A percentile compares a stretch with the other conserved stretches of the same genome.
phyloP scores from a whole-genome alignment of 1,139 yeast genomes.

The Scheffersomyces segobiensis region DNA sequence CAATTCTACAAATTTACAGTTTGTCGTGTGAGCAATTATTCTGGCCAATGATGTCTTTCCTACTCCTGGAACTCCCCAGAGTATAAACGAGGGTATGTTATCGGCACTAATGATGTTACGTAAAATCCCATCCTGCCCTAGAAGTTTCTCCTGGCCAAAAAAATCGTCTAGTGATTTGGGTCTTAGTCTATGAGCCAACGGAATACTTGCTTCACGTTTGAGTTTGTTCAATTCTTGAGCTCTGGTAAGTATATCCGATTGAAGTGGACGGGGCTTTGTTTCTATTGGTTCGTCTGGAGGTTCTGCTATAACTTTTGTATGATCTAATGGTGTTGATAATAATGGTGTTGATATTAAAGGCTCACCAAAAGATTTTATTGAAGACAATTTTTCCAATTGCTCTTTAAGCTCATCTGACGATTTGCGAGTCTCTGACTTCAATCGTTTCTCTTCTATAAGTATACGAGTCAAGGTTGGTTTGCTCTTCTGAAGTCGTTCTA shows the following conservation, averaged over 20 bases:
- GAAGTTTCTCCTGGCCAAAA: slow-evolving; percentile 81
- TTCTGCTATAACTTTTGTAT: background rate
- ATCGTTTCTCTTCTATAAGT: slow-evolving; percentile 32
- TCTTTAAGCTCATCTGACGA: background rate
- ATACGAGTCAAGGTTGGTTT: slow-evolving; percentile 32
- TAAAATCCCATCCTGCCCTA: slow-evolving; percentile 73
- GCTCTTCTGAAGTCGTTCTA: slow-evolving; percentile 18
- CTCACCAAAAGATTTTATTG: background rate
- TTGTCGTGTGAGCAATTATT: slow-evolving; percentile 56
- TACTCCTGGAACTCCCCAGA: slow-evolving; percentile 97
- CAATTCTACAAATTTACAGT: slow-evolving; percentile 68
- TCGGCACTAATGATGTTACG: slow-evolving; percentile 65
- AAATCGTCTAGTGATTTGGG: slow-evolving; percentile 76
- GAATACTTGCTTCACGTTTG: slow-evolving; percentile 53
- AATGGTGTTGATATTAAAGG: background rate
- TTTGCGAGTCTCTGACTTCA: slow-evolving; percentile 14
- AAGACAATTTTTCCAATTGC: background rate
- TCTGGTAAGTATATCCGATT: slow-evolving; percentile 1
- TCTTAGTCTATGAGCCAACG: slow-evolving; percentile 82
- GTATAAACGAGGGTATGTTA: slow-evolving; percentile 75
- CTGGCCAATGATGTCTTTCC: slow-evolving; percentile 85
- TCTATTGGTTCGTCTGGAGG: background rate
- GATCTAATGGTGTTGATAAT: background rate
- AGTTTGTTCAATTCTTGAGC: slow-evolving; percentile 25
- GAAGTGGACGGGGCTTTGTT: background rate